These are phyloP conservation scores for Larix kaempferi DNA, from an alignment of 75 land plant genomes.

Conservation along the genomic window DNA sequence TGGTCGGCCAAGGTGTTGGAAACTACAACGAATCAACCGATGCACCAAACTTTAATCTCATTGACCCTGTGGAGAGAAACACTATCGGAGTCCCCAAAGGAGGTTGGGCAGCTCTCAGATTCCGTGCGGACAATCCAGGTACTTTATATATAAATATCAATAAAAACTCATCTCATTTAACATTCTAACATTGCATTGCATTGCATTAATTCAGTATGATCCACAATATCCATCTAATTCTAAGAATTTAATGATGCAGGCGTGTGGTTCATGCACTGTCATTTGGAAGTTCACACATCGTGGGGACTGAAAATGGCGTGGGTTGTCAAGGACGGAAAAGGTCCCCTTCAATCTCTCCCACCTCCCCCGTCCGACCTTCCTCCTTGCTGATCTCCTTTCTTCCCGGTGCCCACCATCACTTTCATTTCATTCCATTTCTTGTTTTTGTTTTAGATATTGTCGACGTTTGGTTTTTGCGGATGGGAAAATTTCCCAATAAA, in stretches of 20 bases:
- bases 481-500: too few relatives aligned
- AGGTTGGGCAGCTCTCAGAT: conserved; percentile 45
- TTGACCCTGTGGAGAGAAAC: conserved; percentile 30
- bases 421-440: too few relatives aligned
- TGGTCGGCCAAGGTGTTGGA: conserved; percentile 30
- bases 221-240: background rate
- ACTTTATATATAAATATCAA: background rate
- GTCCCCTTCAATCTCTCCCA: conserved; percentile 35
- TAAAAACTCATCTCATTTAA: too few relatives aligned
- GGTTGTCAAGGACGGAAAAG: conserved; percentile 42
- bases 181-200: too few relatives aligned
- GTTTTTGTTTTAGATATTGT: too few relatives aligned
- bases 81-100: conserved; percentile 26
- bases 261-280: conserved; percentile 63
- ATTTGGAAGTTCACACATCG: conserved; percentile 44
- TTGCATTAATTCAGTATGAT: too few relatives aligned
- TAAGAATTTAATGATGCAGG: too few relatives aligned
- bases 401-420: too few relatives aligned
- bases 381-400: conserved; percentile 22
- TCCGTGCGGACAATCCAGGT: conserved; percentile 47
- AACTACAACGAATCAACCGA: conserved; percentile 17
- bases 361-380: conserved; percentile 59
- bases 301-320: conserved; percentile 68
- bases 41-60: conserved; percentile 19
- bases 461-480: too few relatives aligned